Evolutionary conservation across 495 filamentous ascomycete genomes (phyloP).

Genomic region (Aspergillus hancockii): DNA sequence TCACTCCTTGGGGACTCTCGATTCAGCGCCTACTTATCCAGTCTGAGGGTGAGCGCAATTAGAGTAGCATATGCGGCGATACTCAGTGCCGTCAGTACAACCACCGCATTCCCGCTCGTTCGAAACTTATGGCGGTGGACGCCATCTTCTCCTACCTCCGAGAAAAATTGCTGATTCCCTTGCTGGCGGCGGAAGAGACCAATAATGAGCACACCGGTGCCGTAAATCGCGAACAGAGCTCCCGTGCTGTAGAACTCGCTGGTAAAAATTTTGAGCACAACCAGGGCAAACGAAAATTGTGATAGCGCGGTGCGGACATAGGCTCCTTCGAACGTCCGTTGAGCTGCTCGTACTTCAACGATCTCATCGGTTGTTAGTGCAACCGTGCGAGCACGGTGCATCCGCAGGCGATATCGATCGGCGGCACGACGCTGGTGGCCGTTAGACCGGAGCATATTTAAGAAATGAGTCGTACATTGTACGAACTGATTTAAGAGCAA

Average conservation of each 20-base stretch:
- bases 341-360: slow-evolving; percentile 89
- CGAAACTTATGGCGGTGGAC: slow-evolving; percentile 76
- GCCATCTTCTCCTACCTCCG: slow-evolving; percentile 67
- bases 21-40: slow-evolving; percentile 33
- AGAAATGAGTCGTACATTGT: not conserved
- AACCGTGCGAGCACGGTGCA: slow-evolving; percentile 83
- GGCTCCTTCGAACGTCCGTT: slow-evolving; percentile 95
- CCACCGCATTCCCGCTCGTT: slow-evolving; percentile 77
- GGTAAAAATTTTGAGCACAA: slow-evolving; percentile 96
- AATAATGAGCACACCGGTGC: slow-evolving; percentile 77
- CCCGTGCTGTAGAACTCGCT: slow-evolving; percentile 92
- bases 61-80: slow-evolving; percentile 79
- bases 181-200: slow-evolving; percentile 80
- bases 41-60: slow-evolving; percentile 68
- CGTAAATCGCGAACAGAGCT: slow-evolving; percentile 88
- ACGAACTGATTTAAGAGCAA: slow-evolving; percentile 3
- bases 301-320: slow-evolving; percentile 92
- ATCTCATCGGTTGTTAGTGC: slow-evolving; percentile 81
- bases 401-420: slow-evolving; percentile 60
- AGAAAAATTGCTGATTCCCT: slow-evolving; percentile 93
- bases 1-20: not conserved
- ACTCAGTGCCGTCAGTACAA: slow-evolving; percentile 80
- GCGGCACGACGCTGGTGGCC: slow-evolving; percentile 43
- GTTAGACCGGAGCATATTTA: not conserved
- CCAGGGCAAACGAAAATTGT: slow-evolving; percentile 91